Evolutionary conservation across 2,329 filamentous ascomycete genomes (phyloP).

Genomic region (Xylariaceae sp.): DNA sequence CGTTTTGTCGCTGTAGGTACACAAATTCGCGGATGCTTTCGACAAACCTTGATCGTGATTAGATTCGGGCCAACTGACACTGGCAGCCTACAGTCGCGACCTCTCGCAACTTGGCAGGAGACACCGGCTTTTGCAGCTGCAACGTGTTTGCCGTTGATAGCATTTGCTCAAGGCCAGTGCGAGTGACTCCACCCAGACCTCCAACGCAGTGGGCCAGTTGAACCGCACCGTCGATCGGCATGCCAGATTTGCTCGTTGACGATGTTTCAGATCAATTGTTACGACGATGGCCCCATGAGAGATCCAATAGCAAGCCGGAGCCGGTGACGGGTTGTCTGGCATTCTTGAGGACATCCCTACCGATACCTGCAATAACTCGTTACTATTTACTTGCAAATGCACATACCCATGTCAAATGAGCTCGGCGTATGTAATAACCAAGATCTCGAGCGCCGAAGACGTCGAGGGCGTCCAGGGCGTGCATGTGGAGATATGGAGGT

Average conservation of each 20-base stretch:
- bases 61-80: neutral
- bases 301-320: neutral
- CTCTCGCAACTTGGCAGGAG: neutral
- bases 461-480: too few species aligned
- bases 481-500: too few species aligned
- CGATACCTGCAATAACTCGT: too few species aligned
- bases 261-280: slow-evolving; percentile 11
- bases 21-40: neutral
- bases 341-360: too few species aligned
- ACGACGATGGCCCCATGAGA: neutral
- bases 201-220: neutral
- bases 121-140: neutral
- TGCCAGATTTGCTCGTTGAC: slow-evolving; percentile 9
- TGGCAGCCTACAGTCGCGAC: neutral
- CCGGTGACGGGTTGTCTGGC: too few species aligned
- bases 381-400: too few species aligned
- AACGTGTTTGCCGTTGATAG: neutral
- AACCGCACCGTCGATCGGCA: slow-evolving; percentile 9
- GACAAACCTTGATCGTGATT: neutral
- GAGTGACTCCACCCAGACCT: neutral
- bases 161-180: neutral
- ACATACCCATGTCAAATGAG: too few species aligned
- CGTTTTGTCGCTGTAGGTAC: neutral
- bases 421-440: too few species aligned
- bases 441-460: too few species aligned